phyloP scores from a whole-genome alignment of 306 rosid genomes.

The Hippophae gyantsensis region DNA sequence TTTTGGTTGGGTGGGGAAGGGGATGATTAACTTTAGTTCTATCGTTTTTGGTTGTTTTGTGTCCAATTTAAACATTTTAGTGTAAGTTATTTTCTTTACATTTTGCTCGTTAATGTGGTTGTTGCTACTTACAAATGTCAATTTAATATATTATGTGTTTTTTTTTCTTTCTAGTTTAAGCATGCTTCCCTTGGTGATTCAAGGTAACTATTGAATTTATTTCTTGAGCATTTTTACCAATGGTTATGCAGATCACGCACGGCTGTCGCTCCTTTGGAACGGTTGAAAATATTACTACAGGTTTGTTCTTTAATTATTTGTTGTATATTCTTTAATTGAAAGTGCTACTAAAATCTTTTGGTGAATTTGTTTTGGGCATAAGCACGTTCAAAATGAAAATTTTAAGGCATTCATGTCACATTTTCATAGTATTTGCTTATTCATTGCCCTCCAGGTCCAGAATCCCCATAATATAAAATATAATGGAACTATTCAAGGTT shows the following conservation, averaged over 20 bases:
- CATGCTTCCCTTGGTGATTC: not conserved
- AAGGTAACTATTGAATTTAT: not conserved
- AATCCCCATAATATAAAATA: constrained; percentile 85
- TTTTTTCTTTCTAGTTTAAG: too few species aligned
- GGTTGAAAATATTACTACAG: constrained; percentile 94
- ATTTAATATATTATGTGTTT: too few species aligned
- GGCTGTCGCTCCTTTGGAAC: constrained; percentile 95
- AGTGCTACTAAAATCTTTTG: too few species aligned
- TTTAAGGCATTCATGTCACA: not conserved
- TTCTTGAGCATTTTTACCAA: constrained; percentile 2
- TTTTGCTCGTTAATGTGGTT: too few species aligned
- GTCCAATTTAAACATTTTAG: too few species aligned
- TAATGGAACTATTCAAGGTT: constrained; percentile 88
- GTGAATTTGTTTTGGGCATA: not conserved
- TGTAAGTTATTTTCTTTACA: too few species aligned
- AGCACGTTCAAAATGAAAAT: not conserved
- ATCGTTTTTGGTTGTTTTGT: too few species aligned
- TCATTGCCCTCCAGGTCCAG: constrained; percentile 54
- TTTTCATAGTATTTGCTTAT: constrained; percentile 11
- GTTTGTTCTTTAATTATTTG: constrained; percentile 30
- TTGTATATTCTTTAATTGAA: not conserved
- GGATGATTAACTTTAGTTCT: too few species aligned
- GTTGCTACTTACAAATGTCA: too few species aligned
- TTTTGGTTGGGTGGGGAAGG: too few species aligned
- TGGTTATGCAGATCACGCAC: constrained; percentile 75